Evolutionary conservation across 352 stramenopile genomes (phyloP), one percentile per base, ranked within the genome.

Genomic region (Plasmopara halstedii): DNA sequence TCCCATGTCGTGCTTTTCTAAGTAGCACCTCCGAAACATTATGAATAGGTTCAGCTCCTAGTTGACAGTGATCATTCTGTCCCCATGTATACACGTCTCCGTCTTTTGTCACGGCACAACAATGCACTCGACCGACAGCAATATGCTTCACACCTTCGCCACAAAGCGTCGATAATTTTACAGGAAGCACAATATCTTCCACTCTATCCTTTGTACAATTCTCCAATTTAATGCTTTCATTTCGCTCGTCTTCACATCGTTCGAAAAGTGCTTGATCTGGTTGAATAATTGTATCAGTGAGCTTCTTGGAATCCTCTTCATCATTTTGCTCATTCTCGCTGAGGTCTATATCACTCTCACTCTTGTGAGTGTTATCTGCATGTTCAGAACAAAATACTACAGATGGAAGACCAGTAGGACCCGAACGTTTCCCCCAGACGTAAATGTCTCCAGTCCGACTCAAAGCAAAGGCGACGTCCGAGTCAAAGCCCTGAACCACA

Each of bases 61-160:
- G 49, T 35, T 92, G 81, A 22, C 74, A 88, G 49, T 89, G 81
- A 41, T 88, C 74, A 37, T 90, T 92, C 15, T 88, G 76, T 6
- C 81, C 81, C 81, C 81, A 92, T 15, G 81, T 86, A 43, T 83
- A 92, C 2, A 90, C 73, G 41, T 90, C 81, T 26, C 81, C 78
- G 13, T 87, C 77, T 49, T 85, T 89, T 1, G 81, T 88, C 17
- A 58, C 67, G 3, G 76, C 81, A 33, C 66, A 84, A 43, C 81
- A 92, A 53, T 92, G 81, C 5, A 79, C 68, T 23, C 81, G 61
- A 0, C 81, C 81, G 2, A 92, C 81, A 18, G 81, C 78, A 27
- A 92, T 92, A 19, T 66, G 36, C 23, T 65, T 83, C 25, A 92
- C 38, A 11, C 73, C 76, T 52, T 92, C 81, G 0, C 74, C 76